Base-by-base conservation (phyloP, 2,329 filamentous ascomycete species). In the Ilyonectria robusta region DNA sequence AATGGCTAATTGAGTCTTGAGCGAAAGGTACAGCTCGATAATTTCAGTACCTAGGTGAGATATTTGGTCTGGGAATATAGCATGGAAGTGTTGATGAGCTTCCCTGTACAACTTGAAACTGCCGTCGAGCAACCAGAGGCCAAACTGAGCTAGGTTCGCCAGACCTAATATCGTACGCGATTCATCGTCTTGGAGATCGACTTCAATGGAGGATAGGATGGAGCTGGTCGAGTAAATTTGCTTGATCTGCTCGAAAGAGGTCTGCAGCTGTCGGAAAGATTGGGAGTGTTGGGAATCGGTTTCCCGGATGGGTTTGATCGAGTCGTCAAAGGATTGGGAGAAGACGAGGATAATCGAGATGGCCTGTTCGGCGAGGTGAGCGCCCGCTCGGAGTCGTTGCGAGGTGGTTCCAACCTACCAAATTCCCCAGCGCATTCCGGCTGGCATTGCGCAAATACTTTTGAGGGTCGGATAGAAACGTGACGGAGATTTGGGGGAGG, bases 1-100 rank as follows among this genome's bases (percentile, higher is more conserved):
- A 65, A 92, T 89, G 56, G 91, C 79, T 65, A 80, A 75, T 55
- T 85, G 84, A 0, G 83, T 84, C 72, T 85, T 86, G 65, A 87
- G 80, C n/a, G 78, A 81, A 21, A 87, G 73, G 51, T 84, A 83
- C 2, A 87, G 71, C 10, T 83, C 82, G 17, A 82, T 79, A 47
- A 85, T 78, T 2, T 82, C 79, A 11, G 79, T 76, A 3, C 82
- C 80, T 6, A 85, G 78, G 23, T 84, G 81, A 15, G 86, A 85
- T 1, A 84, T 81, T 57, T 82, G 80, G 54, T 82, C 80, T 58
- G 84, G 81, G 67, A 86, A 81, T 23, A 83, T 76, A 21, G 79
- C 75, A n/a, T 85, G 79, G 44, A 87, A 84, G 55, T 83, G 77
- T n/a, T 81, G 78, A 66, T 86, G 83, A 10, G 83, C 78, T 26